These are phyloP conservation scores for Fomitopsis pinicola DNA, from an alignment of 1,284 basidiomycete species.

Conservation along the genomic window DNA sequence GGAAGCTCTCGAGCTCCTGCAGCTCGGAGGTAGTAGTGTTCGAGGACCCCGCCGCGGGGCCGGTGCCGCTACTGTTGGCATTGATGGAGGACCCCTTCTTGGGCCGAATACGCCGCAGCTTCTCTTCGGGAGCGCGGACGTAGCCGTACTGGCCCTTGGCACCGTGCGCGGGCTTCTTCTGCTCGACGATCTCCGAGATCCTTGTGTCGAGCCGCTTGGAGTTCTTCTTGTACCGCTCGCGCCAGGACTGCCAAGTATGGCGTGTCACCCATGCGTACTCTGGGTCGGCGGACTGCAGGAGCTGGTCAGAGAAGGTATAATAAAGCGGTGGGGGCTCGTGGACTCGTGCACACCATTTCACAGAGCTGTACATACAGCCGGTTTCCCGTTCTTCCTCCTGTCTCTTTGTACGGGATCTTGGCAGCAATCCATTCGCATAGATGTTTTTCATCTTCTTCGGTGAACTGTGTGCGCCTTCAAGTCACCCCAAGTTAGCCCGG, in stretches of 20 bases:
- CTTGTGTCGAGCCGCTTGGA: conserved; percentile 55
- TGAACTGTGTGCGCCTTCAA: conserved; percentile 68
- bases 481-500: neutral
- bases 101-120: conserved; percentile 45
- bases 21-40: conserved; percentile 5
- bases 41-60: conserved; percentile 18
- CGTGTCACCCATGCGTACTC: conserved; percentile 73
- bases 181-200: conserved; percentile 61
- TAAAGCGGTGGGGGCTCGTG: neutral
- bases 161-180: conserved; percentile 58
- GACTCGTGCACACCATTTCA: conserved; percentile 40
- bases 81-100: conserved; percentile 35
- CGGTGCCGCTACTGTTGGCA: conserved; percentile 1
- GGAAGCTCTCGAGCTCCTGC: conserved; percentile 17
- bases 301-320: neutral
- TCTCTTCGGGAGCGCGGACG: conserved; percentile 65
- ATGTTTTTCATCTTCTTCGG: conserved; percentile 64
- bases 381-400: conserved; percentile 74
- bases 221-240: conserved; percentile 82
- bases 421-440: conserved; percentile 72
- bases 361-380: conserved; percentile 66
- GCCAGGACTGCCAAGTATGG: conserved; percentile 87
- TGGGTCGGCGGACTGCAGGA: conserved; percentile 49
- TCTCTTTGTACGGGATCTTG: conserved; percentile 76
- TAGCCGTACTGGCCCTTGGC: conserved; percentile 78